Base-by-base conservation (phyloP, 306 rosid genomes). In the Rosa multiflora region DNA sequence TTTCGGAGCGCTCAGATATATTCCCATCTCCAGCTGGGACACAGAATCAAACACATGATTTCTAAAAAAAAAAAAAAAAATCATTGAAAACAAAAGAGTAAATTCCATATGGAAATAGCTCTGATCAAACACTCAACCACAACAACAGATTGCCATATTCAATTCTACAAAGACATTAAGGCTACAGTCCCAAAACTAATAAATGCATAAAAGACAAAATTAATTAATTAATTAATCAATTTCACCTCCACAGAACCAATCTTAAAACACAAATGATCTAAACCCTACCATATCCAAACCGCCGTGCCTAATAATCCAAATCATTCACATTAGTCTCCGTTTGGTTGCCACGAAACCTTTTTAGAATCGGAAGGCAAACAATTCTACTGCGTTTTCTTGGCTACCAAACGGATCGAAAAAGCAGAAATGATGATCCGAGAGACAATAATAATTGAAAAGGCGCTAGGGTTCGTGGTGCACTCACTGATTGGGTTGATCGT, bases 1-100 rank as follows among this genome's bases (percentile, higher is more conserved):
- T 80, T 91, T 95, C 1, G 99, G 98, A 46, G 87, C 15, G 82
- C 99, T 95, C 20, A 95, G 89, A 81, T 95, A 95, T 73, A 91
- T 86, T 70, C 99, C 99, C 99, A 92, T 90, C 76, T 73, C 82
- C 72, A 84, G 72, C 89, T 86, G 67, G 39, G 46, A 81, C 66
- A 73, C 39, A 52, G 10, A 75, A 79, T 3, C 21, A 46, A 81
- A 75, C 15, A 4, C 76, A 72, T 12, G 43, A 80, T 13, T 78
- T 18, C 58, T 18, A 37, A 62, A 47, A 4, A 56, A 35, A 14
- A 48, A 43, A 17, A 40, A 4, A 6, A 40, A 40, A 40, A 40
- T 40, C 8, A 40, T 6, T 40, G 6, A 40, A 6, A 1, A 29
- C 32, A 44, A 8, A 9, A 44, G 10, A 77, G 67, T 32, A 49